Evolutionary conservation across 2,329 filamentous ascomycete genomes (phyloP), one percentile per base, ranked within the genome.

Genomic region (Colletotrichum ledebouriae): DNA sequence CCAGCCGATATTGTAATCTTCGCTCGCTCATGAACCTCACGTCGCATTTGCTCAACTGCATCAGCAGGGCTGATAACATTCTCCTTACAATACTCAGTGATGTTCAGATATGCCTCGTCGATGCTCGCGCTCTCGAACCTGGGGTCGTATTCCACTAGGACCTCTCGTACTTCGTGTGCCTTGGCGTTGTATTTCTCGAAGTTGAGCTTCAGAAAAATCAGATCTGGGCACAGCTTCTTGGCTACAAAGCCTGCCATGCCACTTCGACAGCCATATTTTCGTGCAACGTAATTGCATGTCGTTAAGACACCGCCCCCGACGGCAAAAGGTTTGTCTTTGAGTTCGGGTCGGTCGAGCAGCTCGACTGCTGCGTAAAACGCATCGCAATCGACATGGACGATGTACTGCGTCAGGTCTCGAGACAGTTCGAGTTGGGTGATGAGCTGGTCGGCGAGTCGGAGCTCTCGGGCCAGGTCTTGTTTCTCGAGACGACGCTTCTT

Each of bases 241-340:
- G 96, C 96, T 34, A 98, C 94, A 75, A 98, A 98, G 4, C 92
- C 90, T 6, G 96, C 96, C 96, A 99, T 99, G 20, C 94, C 96
- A 73, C 93, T 97, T 39, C 96, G 89, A 73, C 94, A 96, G 15
- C 96, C 96, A 78, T 92, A 98, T 73, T 93, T 93, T 20, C 96
- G 87, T 1, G 96, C 96, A 73, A 92, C 86, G 76, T 99, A 99
- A 77, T 98, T 99, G 76, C 88, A 90, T 0, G 88, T 90, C 20
- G 88, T 89, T 29, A 90, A 77, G 3, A 91, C 89, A 2, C 88
- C 89, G 15, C 77, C 82, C 0, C 96, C 96, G 0, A 99, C 96
- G 0, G 95, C 94, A 81, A 99, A 98, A 0, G 96, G 96, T 0
- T 97, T 83, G 44, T 94, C 85, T 68, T 92, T 92, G 52, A 99